Conservation (phyloP, 257 asterid species). For the Solanum ossicruentum region DNA sequence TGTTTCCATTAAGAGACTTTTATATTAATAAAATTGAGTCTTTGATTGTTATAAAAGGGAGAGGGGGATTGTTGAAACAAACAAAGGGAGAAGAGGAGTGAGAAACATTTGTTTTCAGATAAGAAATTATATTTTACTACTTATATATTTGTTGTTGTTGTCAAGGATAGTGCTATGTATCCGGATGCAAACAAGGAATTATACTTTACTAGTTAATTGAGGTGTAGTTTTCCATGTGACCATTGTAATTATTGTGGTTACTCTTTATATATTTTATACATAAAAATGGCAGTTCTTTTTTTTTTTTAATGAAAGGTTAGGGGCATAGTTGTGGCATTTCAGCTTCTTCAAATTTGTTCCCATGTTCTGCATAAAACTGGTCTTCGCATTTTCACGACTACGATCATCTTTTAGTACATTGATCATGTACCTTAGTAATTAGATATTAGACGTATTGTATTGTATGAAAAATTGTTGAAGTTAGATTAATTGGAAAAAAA, state of each 20-base stretch:
- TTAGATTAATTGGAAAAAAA: too few relatives aligned
- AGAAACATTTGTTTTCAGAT: too few relatives aligned
- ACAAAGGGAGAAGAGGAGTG: too few relatives aligned
- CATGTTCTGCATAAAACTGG: background rate
- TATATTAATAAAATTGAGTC: too few relatives aligned
- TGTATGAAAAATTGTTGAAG: too few relatives aligned
- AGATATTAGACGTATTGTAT: too few relatives aligned
- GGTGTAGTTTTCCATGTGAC: background rate
- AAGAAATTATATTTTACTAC: too few relatives aligned
- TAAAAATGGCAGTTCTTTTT: background rate
- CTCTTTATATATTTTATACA: background rate
- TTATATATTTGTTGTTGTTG: too few relatives aligned
- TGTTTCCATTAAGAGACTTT: too few relatives aligned
- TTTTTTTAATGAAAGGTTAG: background rate
- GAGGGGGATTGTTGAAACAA: too few relatives aligned
- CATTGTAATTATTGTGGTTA: background rate
- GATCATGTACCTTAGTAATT: too few relatives aligned
- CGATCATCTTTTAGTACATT: background rate
- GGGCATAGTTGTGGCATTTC: background rate
- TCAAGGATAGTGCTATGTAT: background rate
- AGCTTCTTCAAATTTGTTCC: background rate
- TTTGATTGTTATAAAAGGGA: too few relatives aligned
- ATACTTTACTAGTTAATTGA: background rate
- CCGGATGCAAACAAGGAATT: background rate
- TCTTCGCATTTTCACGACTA: background rate